Percentiles rank a stretch among this genome's conserved stretches.
Conservation (phyloP, 768 basidiomycete genomes). For the Chlorophyllum brunneum region DNA sequence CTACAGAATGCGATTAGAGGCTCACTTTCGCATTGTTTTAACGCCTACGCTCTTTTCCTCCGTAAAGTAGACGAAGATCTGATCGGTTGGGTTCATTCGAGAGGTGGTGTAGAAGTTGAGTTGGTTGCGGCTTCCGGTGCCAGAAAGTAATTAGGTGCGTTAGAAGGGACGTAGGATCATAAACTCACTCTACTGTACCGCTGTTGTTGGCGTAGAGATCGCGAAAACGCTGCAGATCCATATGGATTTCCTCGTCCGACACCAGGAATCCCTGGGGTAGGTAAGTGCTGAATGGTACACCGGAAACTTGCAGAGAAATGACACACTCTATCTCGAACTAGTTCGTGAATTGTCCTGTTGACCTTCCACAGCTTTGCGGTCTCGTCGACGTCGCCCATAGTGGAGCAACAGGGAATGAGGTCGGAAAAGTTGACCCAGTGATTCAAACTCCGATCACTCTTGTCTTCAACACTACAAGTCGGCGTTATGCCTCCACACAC, state of each 20-base stretch:
- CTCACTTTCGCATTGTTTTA: conserved; percentile 96
- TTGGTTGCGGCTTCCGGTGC: conserved; percentile 64
- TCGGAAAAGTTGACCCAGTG: conserved; percentile 12
- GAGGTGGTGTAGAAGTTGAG: conserved; percentile 90
- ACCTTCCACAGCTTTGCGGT: conserved; percentile 93
- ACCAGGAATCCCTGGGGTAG: conserved; percentile 81
- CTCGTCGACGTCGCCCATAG: conserved; percentile 74
- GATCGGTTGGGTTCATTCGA: conserved; percentile 58
- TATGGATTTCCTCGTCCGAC: conserved; percentile 89
- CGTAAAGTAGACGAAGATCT: conserved; percentile 95
- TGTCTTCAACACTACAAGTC: conserved; percentile 9
- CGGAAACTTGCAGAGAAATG: conserved; percentile 10
- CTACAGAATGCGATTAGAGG: conserved; percentile 13
- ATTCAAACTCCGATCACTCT: conserved; percentile 55
- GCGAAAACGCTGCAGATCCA: conserved; percentile 81
- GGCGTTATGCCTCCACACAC: conserved; percentile 1
- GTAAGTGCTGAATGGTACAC: conserved; percentile 22
- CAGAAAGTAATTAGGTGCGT: background rate
- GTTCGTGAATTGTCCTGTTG: conserved; percentile 93
- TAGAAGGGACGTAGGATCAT: conserved; percentile 1
- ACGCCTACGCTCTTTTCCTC: conserved; percentile 95
- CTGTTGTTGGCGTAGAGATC: conserved; percentile 64
- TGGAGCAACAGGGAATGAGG: conserved; percentile 18
- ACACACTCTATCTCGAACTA: conserved; percentile 89
- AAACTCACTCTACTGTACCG: conserved; percentile 81